Base-by-base conservation (phyloP, 2,329 filamentous ascomycete genomes). In the Xylariaceae sp. region DNA sequence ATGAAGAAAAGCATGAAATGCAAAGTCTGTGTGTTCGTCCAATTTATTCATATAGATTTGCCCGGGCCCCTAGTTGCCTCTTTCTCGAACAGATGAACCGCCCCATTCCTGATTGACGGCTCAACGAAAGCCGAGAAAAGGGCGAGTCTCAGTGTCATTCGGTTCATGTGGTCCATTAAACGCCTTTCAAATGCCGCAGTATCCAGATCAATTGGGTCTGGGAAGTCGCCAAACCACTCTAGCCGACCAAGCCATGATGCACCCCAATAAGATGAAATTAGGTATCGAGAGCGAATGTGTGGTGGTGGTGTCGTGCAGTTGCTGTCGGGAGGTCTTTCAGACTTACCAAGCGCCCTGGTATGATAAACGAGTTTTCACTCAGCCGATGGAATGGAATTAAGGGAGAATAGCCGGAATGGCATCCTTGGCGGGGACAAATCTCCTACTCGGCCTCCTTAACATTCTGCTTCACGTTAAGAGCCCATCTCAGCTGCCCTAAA, bases 401-500 rank as follows among this genome's bases (percentile, higher is more conserved):
- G 23, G 17, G 11, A 39, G 45, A 23, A 56, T 7, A 51, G 10
- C 45, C 48, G 41, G 39, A 49, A 35, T 17, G 30, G 41, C 44
- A 47, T 47, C 50, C 15, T 34, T 51, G 35, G 17, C 35, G 23
- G 23, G 23, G 23, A 8, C 39, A 5, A 7, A 23, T 49, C 44
- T 58, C 39, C 77, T 71, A 85, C 71, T 81, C 73, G 5, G 82
- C 81, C 57, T 76, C 82, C 59, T 77, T 78, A 58, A 87, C 79
- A 63, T 82, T 85, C 61, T 82, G 75, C 75, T 88, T 86, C 55
- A 89, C 80, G 56, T 81, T 84, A 64, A 92, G 79, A 11, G 88
- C 87, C 88, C 88, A 92, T 68, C 78, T 83, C 73, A 92, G 79
- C 76, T 90, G 84, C 63, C 85, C 79, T 54, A 89, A 75, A n/a